Percentiles rank a stretch among this genome's conserved stretches.
These are phyloP conservation scores for Cyberlindnera xishuangbannaensis DNA, from an alignment of 805 yeast species.

Conservation along the genomic window DNA sequence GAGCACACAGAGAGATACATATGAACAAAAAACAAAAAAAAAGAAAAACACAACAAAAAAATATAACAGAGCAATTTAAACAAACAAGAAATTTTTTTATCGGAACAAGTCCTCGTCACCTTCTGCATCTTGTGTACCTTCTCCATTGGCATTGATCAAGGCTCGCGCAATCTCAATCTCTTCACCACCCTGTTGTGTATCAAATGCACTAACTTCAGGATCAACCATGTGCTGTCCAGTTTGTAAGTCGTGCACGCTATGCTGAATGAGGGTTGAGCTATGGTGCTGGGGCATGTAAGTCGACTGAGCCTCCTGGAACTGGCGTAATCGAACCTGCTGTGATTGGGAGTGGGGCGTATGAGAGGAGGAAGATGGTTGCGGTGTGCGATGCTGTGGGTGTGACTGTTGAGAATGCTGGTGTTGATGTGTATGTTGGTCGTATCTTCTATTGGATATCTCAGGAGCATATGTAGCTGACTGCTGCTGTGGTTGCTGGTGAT, in stretches of 20 bases:
- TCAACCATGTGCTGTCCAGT: constrained; percentile 41
- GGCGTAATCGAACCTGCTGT: constrained; percentile 1
- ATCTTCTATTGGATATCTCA: background rate
- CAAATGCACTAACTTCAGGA: constrained; percentile 50
- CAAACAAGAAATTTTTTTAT: too few species aligned
- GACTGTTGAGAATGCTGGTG: too few species aligned
- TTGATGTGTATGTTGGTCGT: constrained; percentile 15
- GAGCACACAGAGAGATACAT: too few species aligned
- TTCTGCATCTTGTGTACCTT: constrained; percentile 10
- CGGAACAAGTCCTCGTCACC: constrained; percentile 16
- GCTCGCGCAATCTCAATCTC: constrained; percentile 66
- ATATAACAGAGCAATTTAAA: too few species aligned
- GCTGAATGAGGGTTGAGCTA: too few species aligned
- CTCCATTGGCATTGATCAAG: constrained; percentile 46
- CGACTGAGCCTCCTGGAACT: background rate
- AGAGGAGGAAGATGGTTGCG: background rate
- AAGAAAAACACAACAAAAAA: too few species aligned
- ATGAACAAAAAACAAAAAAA: too few species aligned
- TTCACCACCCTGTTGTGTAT: constrained; percentile 37
- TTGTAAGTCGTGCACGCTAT: constrained; percentile 1
- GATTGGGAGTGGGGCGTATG: constrained; percentile 1
- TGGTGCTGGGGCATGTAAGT: too few species aligned
- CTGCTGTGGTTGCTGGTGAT: too few species aligned
- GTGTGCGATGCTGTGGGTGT: background rate
- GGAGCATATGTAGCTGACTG: too few species aligned